A percentile compares a stretch with the other conserved stretches of the same genome.
Evolutionary conservation across 2,329 filamentous ascomycete species (phyloP).

Genomic region (Cordyceps militaris): DNA sequence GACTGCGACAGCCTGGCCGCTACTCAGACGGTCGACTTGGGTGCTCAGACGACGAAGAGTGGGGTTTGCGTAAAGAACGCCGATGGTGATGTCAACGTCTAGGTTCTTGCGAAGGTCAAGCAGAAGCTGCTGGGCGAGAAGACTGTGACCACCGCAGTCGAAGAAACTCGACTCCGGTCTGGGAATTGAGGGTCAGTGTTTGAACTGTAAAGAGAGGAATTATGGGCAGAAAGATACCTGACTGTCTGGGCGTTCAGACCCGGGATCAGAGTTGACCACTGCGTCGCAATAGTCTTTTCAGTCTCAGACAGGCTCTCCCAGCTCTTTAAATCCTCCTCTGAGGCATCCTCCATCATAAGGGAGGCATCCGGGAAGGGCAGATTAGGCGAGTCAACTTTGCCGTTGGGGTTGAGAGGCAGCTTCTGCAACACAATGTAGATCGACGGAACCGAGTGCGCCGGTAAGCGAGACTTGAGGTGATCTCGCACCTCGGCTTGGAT

Average conservation of each 20-base stretch:
- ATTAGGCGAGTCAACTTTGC: slow-evolving; percentile 72
- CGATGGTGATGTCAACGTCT: slow-evolving; percentile 26
- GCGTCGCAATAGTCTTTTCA: slow-evolving; percentile 39
- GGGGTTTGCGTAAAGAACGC: slow-evolving; percentile 24
- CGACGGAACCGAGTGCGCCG: slow-evolving; percentile 29
- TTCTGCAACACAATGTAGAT: slow-evolving; percentile 29
- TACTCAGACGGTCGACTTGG: slow-evolving; percentile 25
- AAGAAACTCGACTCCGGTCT: slow-evolving; percentile 40
- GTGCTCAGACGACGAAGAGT: slow-evolving; percentile 23
- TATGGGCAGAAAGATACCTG: not conserved
- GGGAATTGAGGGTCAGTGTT: slow-evolving; percentile 38
- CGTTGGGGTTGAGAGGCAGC: slow-evolving; percentile 68
- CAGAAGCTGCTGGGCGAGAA: slow-evolving; percentile 66
- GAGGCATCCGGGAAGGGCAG: slow-evolving; percentile 71
- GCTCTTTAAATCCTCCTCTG: slow-evolving; percentile 38
- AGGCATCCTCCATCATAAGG: slow-evolving; percentile 43
- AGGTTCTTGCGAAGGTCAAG: slow-evolving; percentile 41
- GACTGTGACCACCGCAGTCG: slow-evolving; percentile 32
- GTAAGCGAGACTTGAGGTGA: slow-evolving; percentile 57
- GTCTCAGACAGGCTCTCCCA: slow-evolving; percentile 37
- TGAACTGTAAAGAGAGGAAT: not conserved
- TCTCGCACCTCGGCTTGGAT: slow-evolving; percentile 51
- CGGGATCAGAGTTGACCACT: slow-evolving; percentile 66
- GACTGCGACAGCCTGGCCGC: not conserved
- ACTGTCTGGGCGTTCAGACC: slow-evolving; percentile 55